Evolutionary conservation across 2,329 filamentous ascomycete genomes (phyloP).

Genomic region (Drechslerella dactyloides): DNA sequence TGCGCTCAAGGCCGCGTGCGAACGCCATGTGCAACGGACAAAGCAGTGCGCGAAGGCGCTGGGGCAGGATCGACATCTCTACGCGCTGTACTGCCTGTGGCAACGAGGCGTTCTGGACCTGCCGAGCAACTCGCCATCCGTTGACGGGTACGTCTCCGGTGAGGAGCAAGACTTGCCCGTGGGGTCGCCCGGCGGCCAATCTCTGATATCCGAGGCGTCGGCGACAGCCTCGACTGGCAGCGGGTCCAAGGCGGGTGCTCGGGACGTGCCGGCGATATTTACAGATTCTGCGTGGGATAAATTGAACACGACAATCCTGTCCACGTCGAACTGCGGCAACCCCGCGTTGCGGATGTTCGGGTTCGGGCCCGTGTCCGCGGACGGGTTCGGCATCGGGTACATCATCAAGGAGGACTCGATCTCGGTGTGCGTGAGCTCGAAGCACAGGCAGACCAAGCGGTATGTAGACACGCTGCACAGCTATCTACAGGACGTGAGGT

Average conservation of each 20-base stretch:
- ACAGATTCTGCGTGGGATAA: slow-evolving; percentile 90
- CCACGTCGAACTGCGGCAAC: slow-evolving; percentile 98
- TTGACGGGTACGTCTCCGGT: slow-evolving; percentile 61
- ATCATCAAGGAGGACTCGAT: slow-evolving; percentile 96
- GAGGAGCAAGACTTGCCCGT: slow-evolving; percentile 56
- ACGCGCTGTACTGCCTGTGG: slow-evolving; percentile 93
- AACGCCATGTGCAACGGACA: slow-evolving; percentile 80
- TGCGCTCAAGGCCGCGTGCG: slow-evolving; percentile 79
- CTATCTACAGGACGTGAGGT: slow-evolving; percentile 88
- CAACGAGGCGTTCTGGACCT: slow-evolving; percentile 80
- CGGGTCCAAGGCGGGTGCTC: slow-evolving; percentile 15
- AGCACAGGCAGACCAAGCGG: slow-evolving; percentile 89
- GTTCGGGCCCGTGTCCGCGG: slow-evolving; percentile 90
- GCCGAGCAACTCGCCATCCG: slow-evolving; percentile 52
- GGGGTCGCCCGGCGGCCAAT: slow-evolving; percentile 59
- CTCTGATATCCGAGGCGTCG: slow-evolving; percentile 64
- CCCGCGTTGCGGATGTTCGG: slow-evolving; percentile 93
- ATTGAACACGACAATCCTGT: slow-evolving; percentile 90
- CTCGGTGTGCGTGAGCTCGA: slow-evolving; percentile 88
- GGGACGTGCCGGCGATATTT: slow-evolving; percentile 75
- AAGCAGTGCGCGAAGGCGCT: slow-evolving; percentile 86
- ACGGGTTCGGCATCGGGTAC: slow-evolving; percentile 97
- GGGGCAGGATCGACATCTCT: slow-evolving; percentile 90
- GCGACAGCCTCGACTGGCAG: slow-evolving; percentile 58
- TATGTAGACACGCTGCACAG: slow-evolving; percentile 88